phyloP scores from a whole-genome alignment of 2,329 filamentous ascomycete genomes.

The Lachnellula arida region DNA sequence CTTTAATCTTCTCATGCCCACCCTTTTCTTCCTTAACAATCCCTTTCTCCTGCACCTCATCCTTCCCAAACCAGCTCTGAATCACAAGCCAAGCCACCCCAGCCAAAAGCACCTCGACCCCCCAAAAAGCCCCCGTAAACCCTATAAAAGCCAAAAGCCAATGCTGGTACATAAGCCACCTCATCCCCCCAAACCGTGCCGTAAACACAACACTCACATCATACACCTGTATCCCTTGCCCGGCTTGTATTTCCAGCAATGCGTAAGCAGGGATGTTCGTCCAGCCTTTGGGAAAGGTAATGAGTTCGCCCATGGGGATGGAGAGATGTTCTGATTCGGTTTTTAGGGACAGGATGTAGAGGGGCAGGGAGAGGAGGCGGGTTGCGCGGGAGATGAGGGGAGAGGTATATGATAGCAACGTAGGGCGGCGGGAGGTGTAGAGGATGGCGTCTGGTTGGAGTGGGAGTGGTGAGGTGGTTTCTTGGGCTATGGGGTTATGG shows the following conservation, averaged over 20 bases:
- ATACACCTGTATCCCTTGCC: slow-evolving; percentile 72
- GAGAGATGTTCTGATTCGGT: slow-evolving; percentile 59
- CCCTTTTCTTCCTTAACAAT: slow-evolving; percentile 21
- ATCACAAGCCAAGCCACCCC: slow-evolving; percentile 57
- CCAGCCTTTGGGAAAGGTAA: not conserved
- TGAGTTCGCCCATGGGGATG: slow-evolving; percentile 50
- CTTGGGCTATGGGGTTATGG: slow-evolving; percentile 22
- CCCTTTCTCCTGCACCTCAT: slow-evolving; percentile 11
- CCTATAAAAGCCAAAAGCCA: slow-evolving; percentile 63
- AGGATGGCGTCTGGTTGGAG: slow-evolving; percentile 39
- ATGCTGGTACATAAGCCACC: slow-evolving; percentile 85
- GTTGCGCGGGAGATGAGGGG: slow-evolving; percentile 62
- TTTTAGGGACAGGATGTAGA: slow-evolving; percentile 63
- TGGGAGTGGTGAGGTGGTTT: slow-evolving; percentile 6
- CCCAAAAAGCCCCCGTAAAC: slow-evolving; percentile 72
- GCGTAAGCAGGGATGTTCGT: slow-evolving; percentile 45
- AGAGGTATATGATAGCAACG: slow-evolving; percentile 73
- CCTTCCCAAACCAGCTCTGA: slow-evolving; percentile 4
- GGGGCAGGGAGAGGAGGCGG: slow-evolving; percentile 59
- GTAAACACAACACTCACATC: slow-evolving; percentile 61
- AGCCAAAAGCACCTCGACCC: slow-evolving; percentile 64
- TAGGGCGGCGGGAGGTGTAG: slow-evolving; percentile 65
- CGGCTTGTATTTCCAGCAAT: slow-evolving; percentile 40
- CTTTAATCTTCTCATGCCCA: slow-evolving; percentile 21
- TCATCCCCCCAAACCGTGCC: slow-evolving; percentile 70